Percentiles rank a stretch among this genome's conserved stretches.
phyloP scores from a whole-genome alignment of 371 early-diverging fungal species.

The Mucor ambiguus region DNA sequence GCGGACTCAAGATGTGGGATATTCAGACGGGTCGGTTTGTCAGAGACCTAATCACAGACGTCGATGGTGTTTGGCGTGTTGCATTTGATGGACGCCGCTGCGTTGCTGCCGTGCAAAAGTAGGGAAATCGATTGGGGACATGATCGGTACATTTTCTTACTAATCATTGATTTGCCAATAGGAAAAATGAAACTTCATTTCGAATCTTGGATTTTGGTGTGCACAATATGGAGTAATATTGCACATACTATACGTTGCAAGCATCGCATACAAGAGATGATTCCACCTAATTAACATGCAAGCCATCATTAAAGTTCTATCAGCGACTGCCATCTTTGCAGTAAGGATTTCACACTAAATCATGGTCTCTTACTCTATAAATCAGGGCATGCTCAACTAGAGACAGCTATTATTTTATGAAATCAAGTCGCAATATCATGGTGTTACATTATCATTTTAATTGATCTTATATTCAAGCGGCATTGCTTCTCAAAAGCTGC shows the following conservation, averaged over 20 bases:
- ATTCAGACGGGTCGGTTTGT: constrained; percentile 77
- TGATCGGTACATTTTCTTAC: neutral
- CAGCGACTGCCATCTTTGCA: too few species aligned
- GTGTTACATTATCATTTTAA: neutral
- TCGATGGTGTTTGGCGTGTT: constrained; percentile 93
- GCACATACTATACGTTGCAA: too few species aligned
- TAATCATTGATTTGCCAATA: neutral
- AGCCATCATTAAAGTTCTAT: neutral
- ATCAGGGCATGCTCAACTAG: neutral
- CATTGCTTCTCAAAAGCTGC: too few species aligned
- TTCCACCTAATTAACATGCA: neutral
- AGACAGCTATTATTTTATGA: neutral
- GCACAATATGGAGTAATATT: constrained; percentile 9
- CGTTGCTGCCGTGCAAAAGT: constrained; percentile 84
- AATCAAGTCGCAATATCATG: neutral
- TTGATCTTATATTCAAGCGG: too few species aligned
- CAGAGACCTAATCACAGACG: constrained; percentile 71
- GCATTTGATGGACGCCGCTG: constrained; percentile 82
- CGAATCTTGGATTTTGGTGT: constrained; percentile 57
- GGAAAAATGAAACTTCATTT: constrained; percentile 51
- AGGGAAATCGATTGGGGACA: constrained; percentile 12
- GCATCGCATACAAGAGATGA: too few species aligned
- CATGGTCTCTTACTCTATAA: neutral
- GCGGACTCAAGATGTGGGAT: constrained; percentile 94
- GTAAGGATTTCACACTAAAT: neutral